Conservation (phyloP, 306 rosid genomes). For the Fragaria ananassa region DNA sequence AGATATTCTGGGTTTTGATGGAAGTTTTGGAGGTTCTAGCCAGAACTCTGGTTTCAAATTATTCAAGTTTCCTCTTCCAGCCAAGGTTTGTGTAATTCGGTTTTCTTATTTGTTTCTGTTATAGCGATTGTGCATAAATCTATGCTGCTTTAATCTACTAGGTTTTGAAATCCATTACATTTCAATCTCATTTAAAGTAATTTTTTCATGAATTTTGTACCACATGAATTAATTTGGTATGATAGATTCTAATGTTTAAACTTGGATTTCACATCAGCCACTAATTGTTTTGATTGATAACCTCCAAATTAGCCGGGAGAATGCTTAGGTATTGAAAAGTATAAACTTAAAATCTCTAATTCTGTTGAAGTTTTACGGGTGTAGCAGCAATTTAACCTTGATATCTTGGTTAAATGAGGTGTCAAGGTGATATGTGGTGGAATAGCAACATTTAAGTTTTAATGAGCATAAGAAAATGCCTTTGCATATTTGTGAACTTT, state of each 20-base stretch:
- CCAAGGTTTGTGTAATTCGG: constrained; percentile 50
- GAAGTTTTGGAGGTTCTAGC: constrained; percentile 33
- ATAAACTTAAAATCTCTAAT: neutral
- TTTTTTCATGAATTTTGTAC: neutral
- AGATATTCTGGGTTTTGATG: constrained; percentile 36
- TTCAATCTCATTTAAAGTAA: neutral
- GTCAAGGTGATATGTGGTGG: neutral
- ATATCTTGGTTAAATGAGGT: neutral
- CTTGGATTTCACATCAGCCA: neutral
- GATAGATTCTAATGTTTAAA: neutral
- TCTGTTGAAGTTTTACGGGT: neutral
- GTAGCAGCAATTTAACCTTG: neutral
- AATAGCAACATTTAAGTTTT: neutral
- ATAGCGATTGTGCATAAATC: constrained; percentile 10
- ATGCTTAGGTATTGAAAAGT: neutral
- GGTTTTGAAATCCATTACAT: neutral
- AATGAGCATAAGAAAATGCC: neutral
- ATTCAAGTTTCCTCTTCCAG: constrained; percentile 38
- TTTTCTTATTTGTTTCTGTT: constrained; percentile 14
- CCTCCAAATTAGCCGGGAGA: neutral
- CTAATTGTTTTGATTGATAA: neutral
- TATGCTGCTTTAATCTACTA: neutral
- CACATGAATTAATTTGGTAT: neutral
- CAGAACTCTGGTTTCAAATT: constrained; percentile 42
- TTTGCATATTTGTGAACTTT: neutral